phyloP scores from a whole-genome alignment of 345 rosid species.

The Sisymbrium altissimum region DNA sequence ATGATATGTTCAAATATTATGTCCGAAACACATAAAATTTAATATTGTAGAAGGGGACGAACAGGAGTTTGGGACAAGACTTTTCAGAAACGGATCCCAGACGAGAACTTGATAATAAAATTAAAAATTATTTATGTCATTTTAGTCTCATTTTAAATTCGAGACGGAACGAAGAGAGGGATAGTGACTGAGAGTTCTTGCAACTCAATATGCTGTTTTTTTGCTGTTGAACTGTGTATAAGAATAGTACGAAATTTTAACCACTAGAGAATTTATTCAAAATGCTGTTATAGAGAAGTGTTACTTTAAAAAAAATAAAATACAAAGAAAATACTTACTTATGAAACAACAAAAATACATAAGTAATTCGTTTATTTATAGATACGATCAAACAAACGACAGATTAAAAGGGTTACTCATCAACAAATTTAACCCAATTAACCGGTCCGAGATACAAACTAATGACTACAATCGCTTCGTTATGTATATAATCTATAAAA shows the following conservation, averaged over 20 bases:
- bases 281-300: neutral
- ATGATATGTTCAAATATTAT: neutral
- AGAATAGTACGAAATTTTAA: too few species aligned
- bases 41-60: neutral
- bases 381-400: neutral
- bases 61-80: neutral
- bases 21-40: neutral
- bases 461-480: neutral
- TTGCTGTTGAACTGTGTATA: too few species aligned
- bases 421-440: conserved; percentile 29
- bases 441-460: conserved; percentile 5
- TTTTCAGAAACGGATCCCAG: neutral
- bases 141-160: neutral
- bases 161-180: neutral
- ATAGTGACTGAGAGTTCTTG: neutral
- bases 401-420: conserved; percentile 26
- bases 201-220: too few species aligned
- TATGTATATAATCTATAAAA: neutral
- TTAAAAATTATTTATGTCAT: neutral
- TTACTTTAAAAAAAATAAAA: too few species aligned
- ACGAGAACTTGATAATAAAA: too few species aligned
- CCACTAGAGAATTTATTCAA: too few species aligned
- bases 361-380: neutral
- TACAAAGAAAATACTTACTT: neutral
- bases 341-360: neutral